Base-by-base conservation (phyloP, 1,139 yeast genomes). In the Geotrichum macrosporum region DNA sequence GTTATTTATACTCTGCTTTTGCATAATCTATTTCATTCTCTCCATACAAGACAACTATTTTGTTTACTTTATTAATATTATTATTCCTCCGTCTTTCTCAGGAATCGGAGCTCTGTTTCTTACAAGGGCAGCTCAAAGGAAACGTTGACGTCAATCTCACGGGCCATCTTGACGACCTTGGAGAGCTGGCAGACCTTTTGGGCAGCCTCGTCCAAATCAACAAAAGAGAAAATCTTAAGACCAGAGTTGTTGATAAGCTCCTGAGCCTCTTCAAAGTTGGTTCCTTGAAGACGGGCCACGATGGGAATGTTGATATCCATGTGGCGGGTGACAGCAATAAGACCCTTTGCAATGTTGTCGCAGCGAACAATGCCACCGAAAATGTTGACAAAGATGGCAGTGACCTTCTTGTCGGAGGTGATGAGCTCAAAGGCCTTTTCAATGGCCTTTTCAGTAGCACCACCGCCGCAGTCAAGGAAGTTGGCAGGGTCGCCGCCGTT, bases 341-440 rank as follows among this genome's bases (percentile, higher is more conserved):
- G 79, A 71, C 99, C 99, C 73, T 82, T 81, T 61, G 99, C 99
- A 57, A 92, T 96, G 73, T 81, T 87, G 73, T 92, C 99, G 74
- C 98, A 92, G 77, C 98, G 87, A 61, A 92, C 98, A 62, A 92
- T 92, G 75, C 99, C 98, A 68, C 99, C 99, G 65, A 92, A 92
- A 65, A 92, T 94, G 79, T 92, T 92, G 67, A 92, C 98, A 63
- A 92, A 89, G 68, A 92, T 92, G 68, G 96, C 96, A 62, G 87
- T 81, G 58, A 94, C 97, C 65, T 82, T 81, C 66, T 80, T 73
- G 74, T 92, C 96, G 53, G 94, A 78, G 65, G 92, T 75, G 65
- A 92, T 92, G 70, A 94, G 80, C 71, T 83, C 85, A 74, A 92
- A 92, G 51, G 98, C 99, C 73, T 84, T 85, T 74, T 89, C 95